Base-by-base conservation (phyloP, 2,329 filamentous ascomycete species). In the Ascochyta koolunga region DNA sequence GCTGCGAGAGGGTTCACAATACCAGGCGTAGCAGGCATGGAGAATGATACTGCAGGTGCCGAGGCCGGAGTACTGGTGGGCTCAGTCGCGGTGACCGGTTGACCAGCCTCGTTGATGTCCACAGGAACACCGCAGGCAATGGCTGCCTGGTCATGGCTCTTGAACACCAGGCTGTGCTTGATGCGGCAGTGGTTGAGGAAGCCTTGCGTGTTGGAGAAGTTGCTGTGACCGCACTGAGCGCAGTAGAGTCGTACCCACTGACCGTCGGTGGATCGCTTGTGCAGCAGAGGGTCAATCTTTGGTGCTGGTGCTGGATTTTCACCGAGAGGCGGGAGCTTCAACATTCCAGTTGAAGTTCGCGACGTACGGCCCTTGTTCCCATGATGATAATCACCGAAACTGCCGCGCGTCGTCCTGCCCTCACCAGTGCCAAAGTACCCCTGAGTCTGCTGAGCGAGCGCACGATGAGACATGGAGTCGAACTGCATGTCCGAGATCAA, bases 121-220 rank as follows among this genome's bases (percentile, higher is more conserved):
- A 96, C 86, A 11, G 89, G 86, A 62, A 93, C 88, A 46, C 95
- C 95, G 65, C 91, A 96, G 55, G 90, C 89, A 50, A 93, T 83
- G 29, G 93, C 95, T 58, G 95, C 95, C 68, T 93, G 91, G 74
- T 98, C 93, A 69, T 99, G 95, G 66, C 91, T 97, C 77, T 96
- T 93, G 80, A 93, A 98, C 60, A 96, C 92, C 54, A 91, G 85
- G 71, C 89, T 90, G 77, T 99, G 95, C 22, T 93, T 92, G 66
- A 99, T 98, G 52, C 95, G 91, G 73, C 93, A 98, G 72, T 99
- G 95, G 71, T 99, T 99, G 78, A 99, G 95, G 77, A 98, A 98
- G n/a, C 95, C 95, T 75, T 98, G 95, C 0, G 93, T 96, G 78
- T 93, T 98, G 50, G 89, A 93, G 70, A 98, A 98, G 74, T 97